Evolutionary conservation across 2,329 filamentous ascomycete genomes (phyloP), one percentile per base, ranked within the genome.

Genomic region (Colletotrichum chlorophyti): DNA sequence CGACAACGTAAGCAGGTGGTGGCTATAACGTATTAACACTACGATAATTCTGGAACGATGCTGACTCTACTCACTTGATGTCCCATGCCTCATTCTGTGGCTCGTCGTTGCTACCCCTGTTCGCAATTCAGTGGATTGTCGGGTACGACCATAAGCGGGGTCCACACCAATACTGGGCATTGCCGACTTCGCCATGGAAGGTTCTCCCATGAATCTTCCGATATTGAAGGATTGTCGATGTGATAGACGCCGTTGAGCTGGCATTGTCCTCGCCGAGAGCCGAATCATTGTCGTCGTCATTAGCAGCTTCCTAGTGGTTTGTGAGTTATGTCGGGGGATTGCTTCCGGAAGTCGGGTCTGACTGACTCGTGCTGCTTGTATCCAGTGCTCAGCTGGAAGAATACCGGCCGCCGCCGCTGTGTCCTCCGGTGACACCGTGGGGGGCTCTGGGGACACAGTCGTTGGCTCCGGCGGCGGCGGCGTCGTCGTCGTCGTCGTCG

Each of bases 81-180:
- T 74, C 72, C 61, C 71, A 64, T 0, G 67, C 63, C 15, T 73
- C 65, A n/a, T 62, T 69, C 34, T 71, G 69, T 19, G 50, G 58
- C 23, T 69, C 69, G 46, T 74, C 72, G 32, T 73, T 74, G 51
- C 51, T 59, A n/a, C 57, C 55, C 57, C 57, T n/a, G n/a, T 59
- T 32, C 15, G 8, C 34, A 9, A 14, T 42, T 4, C 27, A 5
- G 46, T 47, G 21, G 19, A 10, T 5, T 12, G 19, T 10, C 17
- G 19, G 11, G 17, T 14, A 6, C 23, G 21, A 4, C 7, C 12
- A 1, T 11, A 14, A 23, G 5, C n/a, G 11, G 31, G 4, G 15
- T 6, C 8, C 27, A 19, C 47, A 58, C 69, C 70, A 72, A 48
- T 72, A 71, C 35, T 65, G 59, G 17, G 66, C 62, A 32, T 64